Evolutionary conservation across 2,329 filamentous ascomycete species (phyloP).

Genomic region (Aspergillus sp.): DNA sequence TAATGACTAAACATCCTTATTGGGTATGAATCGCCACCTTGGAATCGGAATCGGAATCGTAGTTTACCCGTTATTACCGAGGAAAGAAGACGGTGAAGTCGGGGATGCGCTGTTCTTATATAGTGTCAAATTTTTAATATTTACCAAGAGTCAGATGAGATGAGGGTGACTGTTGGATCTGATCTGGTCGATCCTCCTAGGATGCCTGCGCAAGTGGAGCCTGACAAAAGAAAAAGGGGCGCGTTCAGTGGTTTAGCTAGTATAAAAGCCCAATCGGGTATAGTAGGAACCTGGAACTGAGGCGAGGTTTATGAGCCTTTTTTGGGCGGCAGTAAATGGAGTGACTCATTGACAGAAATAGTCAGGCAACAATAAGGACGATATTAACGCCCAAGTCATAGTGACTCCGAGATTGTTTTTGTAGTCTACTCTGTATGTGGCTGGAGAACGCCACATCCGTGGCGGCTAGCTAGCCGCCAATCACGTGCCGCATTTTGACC

Average conservation of each 20-base stretch:
- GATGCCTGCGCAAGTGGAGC: not conserved
- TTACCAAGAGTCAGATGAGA: not conserved
- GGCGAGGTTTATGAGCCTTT: no score
- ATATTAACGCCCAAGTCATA: no score
- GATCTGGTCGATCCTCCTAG: not conserved
- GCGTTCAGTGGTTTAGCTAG: not conserved
- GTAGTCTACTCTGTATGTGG: no score
- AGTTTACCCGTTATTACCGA: not conserved
- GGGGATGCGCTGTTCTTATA: not conserved
- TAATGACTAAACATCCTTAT: not conserved
- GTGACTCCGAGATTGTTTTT: no score
- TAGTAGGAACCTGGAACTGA: not conserved
- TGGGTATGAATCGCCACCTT: not conserved
- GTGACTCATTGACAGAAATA: no score
- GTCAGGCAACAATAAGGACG: no score
- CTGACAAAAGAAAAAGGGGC: conserved; percentile 3
- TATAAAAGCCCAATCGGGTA: not conserved
- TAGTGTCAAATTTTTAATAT: not conserved
- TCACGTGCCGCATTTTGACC: no score
- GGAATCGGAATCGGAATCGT: not conserved
- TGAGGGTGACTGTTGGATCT: not conserved
- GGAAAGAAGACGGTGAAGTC: not conserved
- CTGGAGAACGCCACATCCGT: no score
- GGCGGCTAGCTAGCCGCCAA: no score
- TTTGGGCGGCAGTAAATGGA: no score